Conservation (phyloP, 257 asterid genomes). For the Solanum tarapatanum region DNA sequence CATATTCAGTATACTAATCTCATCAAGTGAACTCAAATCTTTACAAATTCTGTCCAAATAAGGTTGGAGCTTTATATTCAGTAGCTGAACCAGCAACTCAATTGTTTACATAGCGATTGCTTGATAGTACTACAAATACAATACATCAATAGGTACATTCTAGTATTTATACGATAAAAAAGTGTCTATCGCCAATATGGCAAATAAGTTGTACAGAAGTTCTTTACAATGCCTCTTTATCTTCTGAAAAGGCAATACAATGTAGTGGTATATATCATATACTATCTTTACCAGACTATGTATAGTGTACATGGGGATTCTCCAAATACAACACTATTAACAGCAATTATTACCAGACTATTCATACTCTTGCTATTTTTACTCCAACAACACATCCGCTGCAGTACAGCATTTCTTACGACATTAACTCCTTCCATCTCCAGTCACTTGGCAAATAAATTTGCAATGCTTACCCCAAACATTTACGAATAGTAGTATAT, state of each 20-base stretch:
- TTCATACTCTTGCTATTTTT: background rate
- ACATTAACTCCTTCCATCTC: background rate
- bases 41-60: background rate
- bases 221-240: background rate
- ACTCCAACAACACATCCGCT: background rate
- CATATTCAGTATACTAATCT: background rate
- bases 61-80: background rate
- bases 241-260: background rate
- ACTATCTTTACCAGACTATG: background rate
- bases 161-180: background rate
- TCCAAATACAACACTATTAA: background rate
- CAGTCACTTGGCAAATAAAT: background rate
- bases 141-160: background rate
- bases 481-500: background rate
- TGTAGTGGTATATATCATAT: background rate
- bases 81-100: background rate
- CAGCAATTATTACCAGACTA: background rate
- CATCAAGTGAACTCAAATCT: background rate
- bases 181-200: background rate
- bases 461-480: background rate
- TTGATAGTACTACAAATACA: background rate
- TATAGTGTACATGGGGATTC: background rate
- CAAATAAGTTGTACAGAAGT: background rate
- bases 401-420: background rate
- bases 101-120: background rate